These are phyloP conservation scores for Penicillium flavigenum DNA, from an alignment of 495 filamentous ascomycete genomes.

Conservation along the genomic window DNA sequence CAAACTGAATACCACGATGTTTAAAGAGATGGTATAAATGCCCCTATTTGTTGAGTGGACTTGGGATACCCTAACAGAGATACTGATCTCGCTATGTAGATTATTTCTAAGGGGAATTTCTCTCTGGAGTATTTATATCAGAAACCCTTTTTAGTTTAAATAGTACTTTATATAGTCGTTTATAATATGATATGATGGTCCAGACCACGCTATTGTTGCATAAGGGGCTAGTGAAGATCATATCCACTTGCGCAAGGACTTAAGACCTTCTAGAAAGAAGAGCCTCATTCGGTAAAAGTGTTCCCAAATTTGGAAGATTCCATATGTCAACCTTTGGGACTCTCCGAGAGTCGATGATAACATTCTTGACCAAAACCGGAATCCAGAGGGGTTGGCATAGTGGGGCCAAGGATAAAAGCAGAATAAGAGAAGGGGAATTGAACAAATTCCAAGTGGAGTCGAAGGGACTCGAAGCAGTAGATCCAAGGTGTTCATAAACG, in stretches of 20 bases:
- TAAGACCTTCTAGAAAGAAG: constrained; percentile 1
- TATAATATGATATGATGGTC: neutral
- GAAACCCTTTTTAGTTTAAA: neutral
- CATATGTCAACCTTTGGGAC: too few relatives aligned
- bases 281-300: neutral
- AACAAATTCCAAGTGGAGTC: constrained; percentile 8
- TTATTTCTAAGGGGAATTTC: too few relatives aligned
- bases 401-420: neutral
- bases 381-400: neutral
- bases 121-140: too few relatives aligned
- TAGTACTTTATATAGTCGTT: neutral
- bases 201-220: constrained; percentile 6
- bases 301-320: neutral
- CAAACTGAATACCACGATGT: too few relatives aligned
- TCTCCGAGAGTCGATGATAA: neutral
- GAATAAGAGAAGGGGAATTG: neutral
- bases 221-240: constrained; percentile 14
- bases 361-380: constrained; percentile 10
- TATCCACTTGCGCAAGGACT: constrained; percentile 11
- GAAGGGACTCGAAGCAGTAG: neutral
- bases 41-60: too few relatives aligned
- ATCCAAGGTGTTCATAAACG: constrained; percentile 8
- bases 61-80: too few relatives aligned
- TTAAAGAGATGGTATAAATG: too few relatives aligned
- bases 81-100: too few relatives aligned